Evolutionary conservation across 805 yeast genomes (phyloP), one percentile per base, ranked within the genome.

Genomic region (Hanseniaspora meyeri): DNA sequence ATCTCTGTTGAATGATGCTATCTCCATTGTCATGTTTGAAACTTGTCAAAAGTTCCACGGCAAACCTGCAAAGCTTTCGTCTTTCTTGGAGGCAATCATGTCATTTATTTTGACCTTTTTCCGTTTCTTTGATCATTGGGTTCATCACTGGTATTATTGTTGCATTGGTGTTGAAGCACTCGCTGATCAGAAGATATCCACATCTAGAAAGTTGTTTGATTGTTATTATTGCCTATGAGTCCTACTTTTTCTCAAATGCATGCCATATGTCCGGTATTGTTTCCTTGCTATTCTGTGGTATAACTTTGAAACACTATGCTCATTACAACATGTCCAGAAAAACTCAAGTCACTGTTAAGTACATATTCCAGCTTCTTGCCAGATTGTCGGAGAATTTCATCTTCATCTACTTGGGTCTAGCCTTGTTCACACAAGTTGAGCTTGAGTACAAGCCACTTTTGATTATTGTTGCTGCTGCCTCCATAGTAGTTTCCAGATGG

Each of bases 251-350:
- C 70, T 90, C 97, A 45, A 93, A 93, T 66, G 99, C 98, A 51
- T 95, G 97, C 64, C 98, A 95, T 68, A 93, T 93, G 98, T 90
- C 97, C 6, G 99, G 99, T 48, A 91, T 91, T 61, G 97, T 91
- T 7, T 89, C 97, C 1, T 74, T 93, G 61, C 72, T 93, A 61
- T 93, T 93, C 72, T 91, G 97, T 68, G 98, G 99, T 56, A 93
- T 93, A 60, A 91, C 98, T 1, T 73, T 93, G 68, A 93, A 91
- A 68, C 97, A 95, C 70, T 93, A 93, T 66, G 98, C 97, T 16
- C 90, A 90, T 71, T 93, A 80, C 71, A 95, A 91, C 71, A 93
- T 93, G 98, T 88, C 97, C 5, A 78, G 97, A 69, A 78, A 97
- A 64, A 88, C 97, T 1, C 98, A 93, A 73, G 85, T 93, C 58